Evolutionary conservation across 768 basidiomycete genomes (phyloP), one percentile per base, ranked within the genome.

Genomic region (Tylopilus sp.): DNA sequence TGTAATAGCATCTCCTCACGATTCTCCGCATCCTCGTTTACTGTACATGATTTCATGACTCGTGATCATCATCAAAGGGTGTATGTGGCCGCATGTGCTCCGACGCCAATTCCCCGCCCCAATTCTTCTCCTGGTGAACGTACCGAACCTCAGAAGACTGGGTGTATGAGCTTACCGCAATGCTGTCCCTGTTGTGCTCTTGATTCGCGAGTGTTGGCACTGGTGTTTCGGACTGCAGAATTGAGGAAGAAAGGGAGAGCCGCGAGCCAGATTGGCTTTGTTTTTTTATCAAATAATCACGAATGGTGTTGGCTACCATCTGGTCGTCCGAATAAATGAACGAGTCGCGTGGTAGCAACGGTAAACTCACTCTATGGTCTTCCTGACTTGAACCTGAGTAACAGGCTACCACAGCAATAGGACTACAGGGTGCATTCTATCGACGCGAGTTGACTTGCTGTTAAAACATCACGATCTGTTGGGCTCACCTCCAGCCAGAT

Each of bases 341-440:
- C 26, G 52, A 48, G 36, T 13, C 30, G 11, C 5, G n/a, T 2
- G n/a, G 28, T 15, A n/a, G 33, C 36, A 36, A 33, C 23, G 18
- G 31, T 51, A 43, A 36, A 65, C 85, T 50, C 59, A 91, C 88
- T 52, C 75, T 79, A 60, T 91, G 89, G 65, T 91, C 89, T 50
- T 91, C 89, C 48, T 80, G 75, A 41, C 85, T 87, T 39, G 88
- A 88, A 23, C 89, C 89, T 15, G 89, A 91, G 67, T 88, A 91
- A 57, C 85, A 86, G 4, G 84, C 88, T 23, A 79, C 82, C 17
- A 91, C 71, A 6, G 83, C 89, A 50, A 91, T 88, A 2, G 89
- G 89, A 65, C 88, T 88, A 59, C 86, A 88, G n/a, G 79, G 82
- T 13, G 86, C 86, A 53, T 87, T 89, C 89, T 91, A 57, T 40